Conservation (phyloP, 768 basidiomycete genomes). For the Pisolithus albus region DNA sequence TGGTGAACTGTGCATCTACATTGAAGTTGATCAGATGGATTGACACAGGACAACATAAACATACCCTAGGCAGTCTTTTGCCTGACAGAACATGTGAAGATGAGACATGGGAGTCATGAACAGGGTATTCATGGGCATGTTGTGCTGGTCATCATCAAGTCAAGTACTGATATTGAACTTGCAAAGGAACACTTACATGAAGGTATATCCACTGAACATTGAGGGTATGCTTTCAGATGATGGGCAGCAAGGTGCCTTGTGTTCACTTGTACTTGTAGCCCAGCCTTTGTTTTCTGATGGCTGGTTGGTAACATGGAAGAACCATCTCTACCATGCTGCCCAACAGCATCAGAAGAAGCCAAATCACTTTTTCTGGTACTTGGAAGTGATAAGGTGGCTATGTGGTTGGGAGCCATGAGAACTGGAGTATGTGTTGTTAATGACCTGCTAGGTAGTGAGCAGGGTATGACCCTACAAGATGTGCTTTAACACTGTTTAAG, state of each 20-base stretch:
- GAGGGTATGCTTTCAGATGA: not conserved
- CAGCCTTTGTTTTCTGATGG: constrained; percentile 5
- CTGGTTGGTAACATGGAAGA: not conserved
- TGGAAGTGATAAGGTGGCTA: not conserved
- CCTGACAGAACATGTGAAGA: no score
- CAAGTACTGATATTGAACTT: no score
- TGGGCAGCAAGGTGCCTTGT: constrained; percentile 10
- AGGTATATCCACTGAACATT: not conserved
- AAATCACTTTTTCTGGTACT: not conserved
- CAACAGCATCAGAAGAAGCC: not conserved
- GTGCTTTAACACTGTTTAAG: not conserved
- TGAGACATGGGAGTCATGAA: no score
- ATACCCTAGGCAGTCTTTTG: no score
- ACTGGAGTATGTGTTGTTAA: not conserved
- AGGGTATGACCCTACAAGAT: not conserved
- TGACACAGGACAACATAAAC: no score
- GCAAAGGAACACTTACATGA: not conserved
- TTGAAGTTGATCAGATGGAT: no score
- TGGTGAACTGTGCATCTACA: no score
- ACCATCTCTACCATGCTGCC: not conserved
- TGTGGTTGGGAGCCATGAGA: not conserved
- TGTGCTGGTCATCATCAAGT: no score
- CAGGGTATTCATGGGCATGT: no score
- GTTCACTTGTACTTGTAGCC: constrained; percentile 14
- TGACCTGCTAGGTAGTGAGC: not conserved